Base-by-base conservation (phyloP, 140 eudicot genomes). In the Stevia rebaudiana region DNA sequence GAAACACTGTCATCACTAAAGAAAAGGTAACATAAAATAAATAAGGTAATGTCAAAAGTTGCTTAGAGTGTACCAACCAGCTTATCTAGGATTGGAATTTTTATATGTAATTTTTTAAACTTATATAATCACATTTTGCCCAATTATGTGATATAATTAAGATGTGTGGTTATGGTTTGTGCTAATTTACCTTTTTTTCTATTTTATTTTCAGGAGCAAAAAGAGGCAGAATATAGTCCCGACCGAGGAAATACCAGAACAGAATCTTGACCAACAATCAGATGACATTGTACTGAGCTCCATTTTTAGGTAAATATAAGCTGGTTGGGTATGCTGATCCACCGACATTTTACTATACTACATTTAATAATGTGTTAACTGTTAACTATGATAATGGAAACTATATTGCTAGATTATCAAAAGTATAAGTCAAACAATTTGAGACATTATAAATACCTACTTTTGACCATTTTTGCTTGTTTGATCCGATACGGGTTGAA, bases 251-350 rank as follows among this genome's bases (percentile, higher is more conserved):
- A 63, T 44, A 58, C 15, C 73, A 63, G 51, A 69, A 28, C 68
- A 67, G 76, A 72, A 74, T 47, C 19, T 36, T 12, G 73, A 56
- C 68, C 72, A 65, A 24, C 65, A 71, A 0, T 78, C 55, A 33
- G 83, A 78, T 68, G 85, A 89, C 69, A 73, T 83, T 44, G 70
- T 73, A 37, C 74, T 86, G 59, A 78, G 86, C 79, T 79, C 89
- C 8, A 23, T 76, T 42, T 58, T 81, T 44, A 71, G 66, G 95
- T 83, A 81, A 65, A 43, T 12, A 43, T 43, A 43, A 43, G 49
- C 8, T n/a, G 44, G 44, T 40, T 10, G 44, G 44, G 44, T 40
- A 49, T 9, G 25, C 6, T 4, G 13, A 49, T 22, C 56, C 30
- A 19, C 56, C 28, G 21, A 21, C 6, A 50, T 8, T 50, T 49